Evolutionary conservation across 2,329 filamentous ascomycete genomes (phyloP), one percentile per base, ranked within the genome.

Genomic region (Aureobasidium sp.): DNA sequence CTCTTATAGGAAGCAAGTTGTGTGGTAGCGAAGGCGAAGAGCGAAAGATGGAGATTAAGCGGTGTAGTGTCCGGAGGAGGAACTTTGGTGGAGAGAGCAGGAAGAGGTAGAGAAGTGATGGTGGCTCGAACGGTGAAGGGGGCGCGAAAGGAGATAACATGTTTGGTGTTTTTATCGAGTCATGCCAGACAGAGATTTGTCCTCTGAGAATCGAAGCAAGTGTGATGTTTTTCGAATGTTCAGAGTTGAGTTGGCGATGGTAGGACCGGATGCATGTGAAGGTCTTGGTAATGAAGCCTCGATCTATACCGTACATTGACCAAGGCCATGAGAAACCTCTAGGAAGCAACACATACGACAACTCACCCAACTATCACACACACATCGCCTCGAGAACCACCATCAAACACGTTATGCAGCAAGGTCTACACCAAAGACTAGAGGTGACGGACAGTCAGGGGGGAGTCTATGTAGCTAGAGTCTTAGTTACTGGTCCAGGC

Each of bases 31-130:
- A 29, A 1, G 60, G 84, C 12, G 79, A 73, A 1, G 88, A 87
- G 31, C 90, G 88, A 3, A 96, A 81, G 67, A 79, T 78, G 39
- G 88, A 81, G 61, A 93, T 75, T 52, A 87, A 59, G 54, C 68
- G 64, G 65, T 77, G 66, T 57, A 72, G 3, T 67, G 76, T 65
- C 66, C 74, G 48, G 79, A 68, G 19, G 70, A 78, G 63, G 68
- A 78, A 71, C 70, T 75, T 72, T 66, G 69, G 53, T 70, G 75
- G 73, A 59, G 70, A 63, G 27, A 62, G 64, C 2, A 71, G 65
- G 58, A 70, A 63, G 61, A 66, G 67, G 15, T 66, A 66, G 44
- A 67, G 50, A 62, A 67, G 53, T 14, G 67, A 63, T 5, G 67
- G 65, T 15, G 66, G 63, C 35, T 68, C 66, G 35, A 68, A 70